phyloP scores from a whole-genome alignment of 2,329 filamentous ascomycete species.

The Periconia digitata region DNA sequence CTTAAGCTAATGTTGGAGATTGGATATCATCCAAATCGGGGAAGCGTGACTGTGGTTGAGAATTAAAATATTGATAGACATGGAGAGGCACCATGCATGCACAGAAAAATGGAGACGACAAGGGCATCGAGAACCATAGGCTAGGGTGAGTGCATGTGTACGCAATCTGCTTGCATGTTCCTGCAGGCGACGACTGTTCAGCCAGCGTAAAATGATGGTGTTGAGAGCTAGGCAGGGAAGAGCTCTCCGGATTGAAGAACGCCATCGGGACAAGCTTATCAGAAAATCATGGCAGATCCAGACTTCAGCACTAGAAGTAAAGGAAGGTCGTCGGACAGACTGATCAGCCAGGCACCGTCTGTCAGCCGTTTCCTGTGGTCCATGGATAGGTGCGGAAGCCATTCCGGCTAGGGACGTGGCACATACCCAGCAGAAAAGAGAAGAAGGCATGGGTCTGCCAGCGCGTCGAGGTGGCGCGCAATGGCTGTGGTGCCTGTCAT shows the following conservation, averaged over 20 bases:
- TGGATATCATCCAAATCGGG: slow-evolving; percentile 6
- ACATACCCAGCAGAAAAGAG: background rate
- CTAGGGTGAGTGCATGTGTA: background rate
- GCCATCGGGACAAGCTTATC: background rate
- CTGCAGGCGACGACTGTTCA: slow-evolving; percentile 11
- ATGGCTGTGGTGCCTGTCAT: background rate
- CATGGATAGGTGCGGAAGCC: background rate
- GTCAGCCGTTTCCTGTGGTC: background rate
- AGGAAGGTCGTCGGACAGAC: background rate
- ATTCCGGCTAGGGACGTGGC: background rate
- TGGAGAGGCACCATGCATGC: slow-evolving; percentile 2
- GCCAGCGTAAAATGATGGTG: background rate
- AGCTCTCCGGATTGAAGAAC: background rate
- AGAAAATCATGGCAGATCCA: background rate
- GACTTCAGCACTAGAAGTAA: background rate
- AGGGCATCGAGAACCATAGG: slow-evolving; percentile 6
- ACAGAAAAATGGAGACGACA: slow-evolving; percentile 8
- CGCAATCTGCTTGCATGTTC: slow-evolving; percentile 4
- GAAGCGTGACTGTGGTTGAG: slow-evolving; percentile 8
- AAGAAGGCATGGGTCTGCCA: background rate
- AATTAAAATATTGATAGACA: slow-evolving; percentile 4
- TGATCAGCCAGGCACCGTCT: background rate
- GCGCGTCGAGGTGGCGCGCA: background rate
- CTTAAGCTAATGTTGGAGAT: slow-evolving; percentile 5
- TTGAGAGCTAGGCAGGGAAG: background rate